Evolutionary conservation across 768 basidiomycete species (phyloP).

Genomic region (Lactarius tabidus): DNA sequence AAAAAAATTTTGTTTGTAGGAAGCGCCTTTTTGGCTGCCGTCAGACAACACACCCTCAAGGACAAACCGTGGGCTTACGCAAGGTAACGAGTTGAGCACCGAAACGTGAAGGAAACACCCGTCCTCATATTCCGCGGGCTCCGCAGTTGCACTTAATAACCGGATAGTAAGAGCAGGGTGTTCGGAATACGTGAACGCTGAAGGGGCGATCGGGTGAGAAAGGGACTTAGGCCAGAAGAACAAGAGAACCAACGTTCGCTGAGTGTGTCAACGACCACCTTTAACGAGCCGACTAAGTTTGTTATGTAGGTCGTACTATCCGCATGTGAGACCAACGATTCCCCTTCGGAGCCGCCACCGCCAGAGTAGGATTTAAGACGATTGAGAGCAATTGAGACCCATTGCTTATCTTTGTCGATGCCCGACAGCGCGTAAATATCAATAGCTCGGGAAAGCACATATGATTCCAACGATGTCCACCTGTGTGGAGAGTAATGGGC

Average conservation of each 20-base stretch:
- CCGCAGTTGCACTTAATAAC: slow-evolving; percentile 42
- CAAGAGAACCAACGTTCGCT: slow-evolving; percentile 45
- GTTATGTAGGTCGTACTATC: slow-evolving; percentile 51
- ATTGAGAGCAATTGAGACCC: slow-evolving; percentile 73
- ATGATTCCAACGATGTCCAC: slow-evolving; percentile 77
- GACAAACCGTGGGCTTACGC: slow-evolving; percentile 48
- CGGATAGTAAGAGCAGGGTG: slow-evolving; percentile 63
- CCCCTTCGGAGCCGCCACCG: slow-evolving; percentile 49
- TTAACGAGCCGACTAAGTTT: slow-evolving; percentile 47
- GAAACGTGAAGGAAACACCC: slow-evolving; percentile 57
- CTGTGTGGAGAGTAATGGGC: slow-evolving; percentile 79
- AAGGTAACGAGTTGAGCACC: slow-evolving; percentile 66
- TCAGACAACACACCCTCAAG: slow-evolving; percentile 30
- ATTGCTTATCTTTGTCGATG: slow-evolving; percentile 65
- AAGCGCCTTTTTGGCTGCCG: slow-evolving; percentile 39
- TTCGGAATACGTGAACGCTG: slow-evolving; percentile 64
- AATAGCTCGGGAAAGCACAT: slow-evolving; percentile 72
- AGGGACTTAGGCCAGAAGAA: background rate
- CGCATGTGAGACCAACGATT: slow-evolving; percentile 50
- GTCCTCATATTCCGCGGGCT: slow-evolving; percentile 57
- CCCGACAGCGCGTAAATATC: slow-evolving; percentile 57
- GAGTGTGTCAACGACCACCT: slow-evolving; percentile 45
- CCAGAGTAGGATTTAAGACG: slow-evolving; percentile 70
- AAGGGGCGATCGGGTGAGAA: slow-evolving; percentile 15
- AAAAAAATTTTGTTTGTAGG: slow-evolving; percentile 59